Evolutionary conservation across 495 filamentous ascomycete species (phyloP).

Genomic region (Staphylotrichum longicolle): DNA sequence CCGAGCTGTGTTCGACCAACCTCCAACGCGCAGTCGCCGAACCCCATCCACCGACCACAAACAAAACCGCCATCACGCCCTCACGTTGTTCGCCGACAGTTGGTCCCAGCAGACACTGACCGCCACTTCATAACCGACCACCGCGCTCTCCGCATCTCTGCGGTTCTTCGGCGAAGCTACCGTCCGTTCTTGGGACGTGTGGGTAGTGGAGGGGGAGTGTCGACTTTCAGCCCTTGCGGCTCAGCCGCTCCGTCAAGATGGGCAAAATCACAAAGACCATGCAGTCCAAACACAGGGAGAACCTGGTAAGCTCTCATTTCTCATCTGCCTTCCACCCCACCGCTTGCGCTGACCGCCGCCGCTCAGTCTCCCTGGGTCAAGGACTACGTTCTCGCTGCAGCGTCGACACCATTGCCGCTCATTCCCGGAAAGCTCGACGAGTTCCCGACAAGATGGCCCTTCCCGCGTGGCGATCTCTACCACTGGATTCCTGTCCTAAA

Average conservation of each 20-base stretch:
- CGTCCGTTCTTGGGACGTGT: slow-evolving; percentile 37
- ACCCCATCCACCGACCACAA: slow-evolving; percentile 17
- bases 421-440: slow-evolving; percentile 71
- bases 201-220: slow-evolving; percentile 51
- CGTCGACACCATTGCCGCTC: slow-evolving; percentile 66
- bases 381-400: slow-evolving; percentile 68
- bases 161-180: slow-evolving; percentile 37
- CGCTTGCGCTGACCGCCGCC: slow-evolving; percentile 8
- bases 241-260: slow-evolving; percentile 63
- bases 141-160: slow-evolving; percentile 27
- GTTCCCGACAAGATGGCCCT: slow-evolving; percentile 89
- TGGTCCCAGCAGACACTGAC: not conserved
- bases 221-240: slow-evolving; percentile 46
- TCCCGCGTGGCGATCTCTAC: slow-evolving; percentile 94
- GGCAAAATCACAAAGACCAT: slow-evolving; percentile 97
- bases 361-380: slow-evolving; percentile 79
- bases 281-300: slow-evolving; percentile 88
- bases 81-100: slow-evolving; percentile 6
- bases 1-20: slow-evolving; percentile 16
- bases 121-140: slow-evolving; percentile 6
- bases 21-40: slow-evolving; percentile 2
- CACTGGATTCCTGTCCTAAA: slow-evolving; percentile 97
- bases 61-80: not conserved
- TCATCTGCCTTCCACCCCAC: not conserved
- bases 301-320: slow-evolving; percentile 64